Evolutionary conservation across 768 basidiomycete genomes (phyloP).

Genomic region (Kwoniella dendrophila): DNA sequence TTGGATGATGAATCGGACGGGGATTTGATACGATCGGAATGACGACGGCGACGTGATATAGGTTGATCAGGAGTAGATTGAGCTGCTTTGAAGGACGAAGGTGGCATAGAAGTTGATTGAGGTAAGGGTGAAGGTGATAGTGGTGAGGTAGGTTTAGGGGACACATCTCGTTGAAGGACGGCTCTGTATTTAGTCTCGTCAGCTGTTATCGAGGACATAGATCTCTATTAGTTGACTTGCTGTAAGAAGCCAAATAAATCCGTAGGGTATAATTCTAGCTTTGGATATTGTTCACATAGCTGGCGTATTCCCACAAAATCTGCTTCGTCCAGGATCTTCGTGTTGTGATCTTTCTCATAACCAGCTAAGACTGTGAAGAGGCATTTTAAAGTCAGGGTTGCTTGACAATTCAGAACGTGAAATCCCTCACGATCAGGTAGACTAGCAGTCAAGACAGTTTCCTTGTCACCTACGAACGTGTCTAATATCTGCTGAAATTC

Average conservation of each 20-base stretch:
- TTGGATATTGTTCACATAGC: slow-evolving; percentile 32
- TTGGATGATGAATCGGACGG: slow-evolving; percentile 39
- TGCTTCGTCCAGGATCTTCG: slow-evolving; percentile 35
- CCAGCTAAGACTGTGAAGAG: slow-evolving; percentile 24
- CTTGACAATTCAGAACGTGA: background rate
- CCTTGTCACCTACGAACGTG: slow-evolving; percentile 38
- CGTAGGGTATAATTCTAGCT: slow-evolving; percentile 32
- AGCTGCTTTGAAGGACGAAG: slow-evolving; percentile 30
- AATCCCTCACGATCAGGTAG: slow-evolving; percentile 40
- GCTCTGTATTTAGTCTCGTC: background rate
- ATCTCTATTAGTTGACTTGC: slow-evolving; percentile 19
- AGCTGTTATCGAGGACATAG: background rate
- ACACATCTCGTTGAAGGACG: background rate
- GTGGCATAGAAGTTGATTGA: slow-evolving; percentile 39
- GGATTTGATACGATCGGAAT: slow-evolving; percentile 38
- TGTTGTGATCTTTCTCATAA: slow-evolving; percentile 37
- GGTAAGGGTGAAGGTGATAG: slow-evolving; percentile 28
- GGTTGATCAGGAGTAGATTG: slow-evolving; percentile 29
- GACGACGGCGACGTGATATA: slow-evolving; percentile 25
- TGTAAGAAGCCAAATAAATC: slow-evolving; percentile 42
- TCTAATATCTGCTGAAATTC: slow-evolving; percentile 49
- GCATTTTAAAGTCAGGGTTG: background rate
- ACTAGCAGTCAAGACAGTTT: slow-evolving; percentile 35
- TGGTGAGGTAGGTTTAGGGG: slow-evolving; percentile 10
- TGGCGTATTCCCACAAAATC: slow-evolving; percentile 31